Percentiles rank a stretch among this genome's conserved stretches.
Evolutionary conservation across 192 early-diverging fungal genomes (phyloP).

Genomic region (Oehlia diaphana): DNA sequence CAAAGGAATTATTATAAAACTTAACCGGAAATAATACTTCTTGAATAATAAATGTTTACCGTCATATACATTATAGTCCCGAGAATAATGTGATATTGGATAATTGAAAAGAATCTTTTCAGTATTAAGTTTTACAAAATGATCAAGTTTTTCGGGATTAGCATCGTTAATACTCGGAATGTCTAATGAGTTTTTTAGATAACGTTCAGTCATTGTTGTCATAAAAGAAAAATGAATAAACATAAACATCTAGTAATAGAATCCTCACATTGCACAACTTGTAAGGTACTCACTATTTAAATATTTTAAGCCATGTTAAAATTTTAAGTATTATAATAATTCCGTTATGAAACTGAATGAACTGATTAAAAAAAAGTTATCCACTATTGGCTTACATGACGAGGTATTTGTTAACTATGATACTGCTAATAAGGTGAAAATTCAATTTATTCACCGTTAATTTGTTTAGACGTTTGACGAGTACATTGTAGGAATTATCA

Average conservation of each 20-base stretch:
- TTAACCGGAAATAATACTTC: background rate
- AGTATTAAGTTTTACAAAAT: background rate
- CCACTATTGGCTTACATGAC: background rate
- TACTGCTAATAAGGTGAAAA: background rate
- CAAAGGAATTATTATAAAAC: background rate
- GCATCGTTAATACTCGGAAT: background rate
- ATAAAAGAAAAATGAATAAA: background rate
- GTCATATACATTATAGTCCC: background rate
- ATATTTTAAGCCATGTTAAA: too few relatives aligned
- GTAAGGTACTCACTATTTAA: too few relatives aligned
- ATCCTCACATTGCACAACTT: too few relatives aligned
- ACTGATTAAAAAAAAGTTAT: background rate
- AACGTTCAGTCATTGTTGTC: background rate
- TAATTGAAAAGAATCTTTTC: background rate
- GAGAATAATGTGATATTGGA: background rate
- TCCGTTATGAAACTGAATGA: background rate
- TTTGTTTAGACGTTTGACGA: slow-evolving; percentile 56
- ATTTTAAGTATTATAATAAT: too few relatives aligned
- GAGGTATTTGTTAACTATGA: background rate
- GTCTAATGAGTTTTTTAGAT: background rate
- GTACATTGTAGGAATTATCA: slow-evolving; percentile 65
- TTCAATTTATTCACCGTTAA: background rate
- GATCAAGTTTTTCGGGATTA: background rate
- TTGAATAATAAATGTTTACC: background rate
- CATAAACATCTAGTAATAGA: too few relatives aligned